Base-by-base conservation (phyloP, 2,329 filamentous ascomycete genomes). In the Fusarium penzigii region DNA sequence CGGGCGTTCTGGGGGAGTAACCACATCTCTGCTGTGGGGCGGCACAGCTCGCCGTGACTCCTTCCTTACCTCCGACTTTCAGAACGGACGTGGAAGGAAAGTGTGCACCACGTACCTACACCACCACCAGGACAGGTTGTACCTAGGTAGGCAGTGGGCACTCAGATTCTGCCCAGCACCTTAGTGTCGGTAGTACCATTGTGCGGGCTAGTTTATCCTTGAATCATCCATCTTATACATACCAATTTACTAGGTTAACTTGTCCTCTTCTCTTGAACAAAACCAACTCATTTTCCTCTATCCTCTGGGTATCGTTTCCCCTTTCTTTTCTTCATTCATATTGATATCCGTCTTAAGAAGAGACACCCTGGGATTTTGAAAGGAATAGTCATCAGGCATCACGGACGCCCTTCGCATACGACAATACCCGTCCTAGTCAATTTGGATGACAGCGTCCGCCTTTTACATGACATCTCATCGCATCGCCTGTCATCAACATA, bases 391-490 rank as follows among this genome's bases (percentile, higher is more conserved):
- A 25, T 25, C 20, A 25, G 20, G 7, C 32, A 36, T 9, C 32
- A 36, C 10, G 32, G n/a, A 48, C 51, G 48, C 52, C 55, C 44
- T 56, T 51, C 36, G 17, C 43, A 38, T 32, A 42, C 36, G 39
- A 42, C 38, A 12, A 39, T 32, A 40, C 10, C 39, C 9, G 11
- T 39, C 39, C 42, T 42, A 16, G 39, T 51, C 17, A 39, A 56
- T 53, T 46, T 47, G 40, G 51, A 42, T 45, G 42, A 53, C 7
- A 50, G 25, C 52, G 46, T 5, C 32, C 64, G 59, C 61, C 62
- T 57, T 65, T 57, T 52, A 41, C 51, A 56, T 57, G 61, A 61
- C 52, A 39, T 56, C 34, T 56, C 51, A 39, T 53, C 52, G 56
- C 53, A 56, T 54, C 17, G 42, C 17, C 55, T 32, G 16, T 17